Evolutionary conservation across 345 rosid species (phyloP).

Genomic region (Euphorbia peplus): DNA sequence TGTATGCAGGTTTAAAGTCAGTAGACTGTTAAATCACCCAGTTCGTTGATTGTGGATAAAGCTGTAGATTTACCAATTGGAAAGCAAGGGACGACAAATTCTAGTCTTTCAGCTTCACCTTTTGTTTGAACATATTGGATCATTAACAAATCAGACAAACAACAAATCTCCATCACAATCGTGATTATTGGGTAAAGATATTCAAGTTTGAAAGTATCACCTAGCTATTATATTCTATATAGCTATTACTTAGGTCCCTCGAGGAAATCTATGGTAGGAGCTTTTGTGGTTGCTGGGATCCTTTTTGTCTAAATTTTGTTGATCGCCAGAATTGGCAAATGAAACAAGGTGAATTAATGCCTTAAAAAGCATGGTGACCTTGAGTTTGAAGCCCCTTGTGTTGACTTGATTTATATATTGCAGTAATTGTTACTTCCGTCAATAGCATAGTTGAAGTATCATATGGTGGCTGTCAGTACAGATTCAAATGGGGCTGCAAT

Average conservation of each 20-base stretch:
- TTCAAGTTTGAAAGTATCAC: not conserved
- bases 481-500: too few relatives aligned
- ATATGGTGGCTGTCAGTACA: too few relatives aligned
- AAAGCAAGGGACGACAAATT: not conserved
- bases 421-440: not conserved
- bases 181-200: not conserved
- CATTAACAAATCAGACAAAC: not conserved
- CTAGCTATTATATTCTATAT: not conserved
- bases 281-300: not conserved
- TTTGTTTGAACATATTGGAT: not conserved
- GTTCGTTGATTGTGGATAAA: conserved; percentile 2
- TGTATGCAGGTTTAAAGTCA: not conserved
- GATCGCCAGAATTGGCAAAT: not conserved
- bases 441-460: not conserved
- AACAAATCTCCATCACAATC: not conserved
- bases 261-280: not conserved
- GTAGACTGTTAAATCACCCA: not conserved
- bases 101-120: not conserved
- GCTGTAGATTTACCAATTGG: too few relatives aligned
- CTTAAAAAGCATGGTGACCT: not conserved
- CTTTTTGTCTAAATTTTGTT: not conserved
- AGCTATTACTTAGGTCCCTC: not conserved
- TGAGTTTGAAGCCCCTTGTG: not conserved
- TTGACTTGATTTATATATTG: not conserved
- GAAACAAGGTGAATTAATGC: not conserved